phyloP scores from a whole-genome alignment of 1,284 basidiomycete species.

The Apiotrichum gracile region DNA sequence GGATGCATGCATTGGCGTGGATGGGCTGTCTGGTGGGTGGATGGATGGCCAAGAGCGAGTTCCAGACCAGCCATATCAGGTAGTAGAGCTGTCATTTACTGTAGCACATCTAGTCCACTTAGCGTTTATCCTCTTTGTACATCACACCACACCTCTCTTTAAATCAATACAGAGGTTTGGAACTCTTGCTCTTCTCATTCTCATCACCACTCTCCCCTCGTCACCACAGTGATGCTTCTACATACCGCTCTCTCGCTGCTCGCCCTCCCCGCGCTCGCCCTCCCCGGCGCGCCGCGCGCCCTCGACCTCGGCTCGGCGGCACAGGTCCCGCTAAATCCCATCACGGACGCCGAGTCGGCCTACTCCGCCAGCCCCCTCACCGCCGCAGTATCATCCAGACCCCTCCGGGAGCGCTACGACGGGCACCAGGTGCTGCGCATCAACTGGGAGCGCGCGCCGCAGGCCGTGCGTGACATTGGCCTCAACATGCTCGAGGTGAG shows the following conservation, averaged over 20 bases:
- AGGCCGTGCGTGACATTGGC: conserved; percentile 9
- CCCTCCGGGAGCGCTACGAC: conserved; percentile 19
- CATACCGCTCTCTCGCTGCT: neutral
- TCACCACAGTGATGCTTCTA: neutral
- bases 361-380: no score
- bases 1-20: no score
- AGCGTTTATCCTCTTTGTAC: no score
- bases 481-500: conserved; percentile 24
- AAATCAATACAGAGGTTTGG: no score
- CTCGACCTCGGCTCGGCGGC: neutral
- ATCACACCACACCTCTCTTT: no score
- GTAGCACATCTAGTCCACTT: no score
- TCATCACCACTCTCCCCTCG: neutral
- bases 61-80: no score
- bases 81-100: no score
- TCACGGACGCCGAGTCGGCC: neutral
- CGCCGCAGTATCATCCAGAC: neutral
- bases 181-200: neutral
- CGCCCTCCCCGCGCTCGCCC: neutral
- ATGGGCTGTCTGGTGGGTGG: no score
- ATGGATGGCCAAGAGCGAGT: no score
- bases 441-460: conserved; percentile 12
- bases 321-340: neutral
- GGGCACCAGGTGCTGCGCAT: conserved; percentile 34
- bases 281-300: neutral